These are phyloP conservation scores for Xylaria flabelliformis DNA, from an alignment of 495 filamentous ascomycete species.

Conservation along the genomic window DNA sequence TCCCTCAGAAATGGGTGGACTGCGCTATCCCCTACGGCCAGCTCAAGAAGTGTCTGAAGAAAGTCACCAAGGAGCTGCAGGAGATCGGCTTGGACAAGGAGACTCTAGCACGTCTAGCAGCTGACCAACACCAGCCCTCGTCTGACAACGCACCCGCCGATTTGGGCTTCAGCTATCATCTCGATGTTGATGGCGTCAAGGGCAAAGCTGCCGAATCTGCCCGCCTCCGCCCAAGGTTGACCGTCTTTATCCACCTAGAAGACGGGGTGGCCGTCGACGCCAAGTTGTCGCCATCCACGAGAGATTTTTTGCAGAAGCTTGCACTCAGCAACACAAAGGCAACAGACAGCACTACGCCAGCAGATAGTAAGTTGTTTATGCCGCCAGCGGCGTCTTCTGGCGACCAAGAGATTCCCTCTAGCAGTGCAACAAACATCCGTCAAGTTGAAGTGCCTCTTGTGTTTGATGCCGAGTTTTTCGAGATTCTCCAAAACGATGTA, in stretches of 20 bases:
- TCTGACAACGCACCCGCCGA: constrained; percentile 17
- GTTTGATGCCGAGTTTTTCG: constrained; percentile 73
- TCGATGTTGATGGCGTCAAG: constrained; percentile 38
- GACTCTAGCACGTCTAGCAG: constrained; percentile 61
- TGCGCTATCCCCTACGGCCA: constrained; percentile 74
- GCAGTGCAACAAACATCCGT: constrained; percentile 30
- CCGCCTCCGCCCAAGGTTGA: constrained; percentile 63
- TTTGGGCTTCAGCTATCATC: constrained; percentile 52
- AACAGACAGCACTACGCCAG: neutral
- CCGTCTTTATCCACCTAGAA: constrained; percentile 59
- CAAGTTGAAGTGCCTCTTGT: constrained; percentile 69
- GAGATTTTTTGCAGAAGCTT: constrained; percentile 57
- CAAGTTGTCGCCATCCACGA: constrained; percentile 59
- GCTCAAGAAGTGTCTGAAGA: constrained; percentile 78
- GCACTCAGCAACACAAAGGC: constrained; percentile 33
- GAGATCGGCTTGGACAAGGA: constrained; percentile 65
- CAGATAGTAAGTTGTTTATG: neutral
- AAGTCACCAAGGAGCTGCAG: constrained; percentile 65
- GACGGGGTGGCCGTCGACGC: constrained; percentile 63
- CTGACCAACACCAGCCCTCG: constrained; percentile 40
- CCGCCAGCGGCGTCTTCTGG: neutral
- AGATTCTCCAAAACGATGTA: constrained; percentile 66
- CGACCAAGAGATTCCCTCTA: neutral
- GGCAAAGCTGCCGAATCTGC: constrained; percentile 39
- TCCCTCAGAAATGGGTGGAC: constrained; percentile 70